A percentile compares a stretch with the other conserved stretches of the same genome.
phyloP scores from a whole-genome alignment of 2,329 filamentous ascomycete genomes.

The Phialophora expanda region DNA sequence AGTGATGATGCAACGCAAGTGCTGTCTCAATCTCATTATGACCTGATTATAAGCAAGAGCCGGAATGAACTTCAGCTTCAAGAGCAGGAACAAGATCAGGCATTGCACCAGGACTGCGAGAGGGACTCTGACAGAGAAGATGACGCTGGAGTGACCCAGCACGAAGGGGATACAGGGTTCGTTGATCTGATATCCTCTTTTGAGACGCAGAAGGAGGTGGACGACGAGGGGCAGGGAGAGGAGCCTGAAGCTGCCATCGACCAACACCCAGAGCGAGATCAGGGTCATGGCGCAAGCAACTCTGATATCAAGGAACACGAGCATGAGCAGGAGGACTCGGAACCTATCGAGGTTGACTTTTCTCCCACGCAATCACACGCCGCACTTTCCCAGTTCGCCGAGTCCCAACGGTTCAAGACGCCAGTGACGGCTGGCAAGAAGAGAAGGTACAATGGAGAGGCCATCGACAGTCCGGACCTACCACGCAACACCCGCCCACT shows the following conservation, averaged over 20 bases:
- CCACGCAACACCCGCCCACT: conserved; percentile 50
- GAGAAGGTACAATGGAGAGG: conserved; percentile 42
- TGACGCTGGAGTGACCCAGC: conserved; percentile 47
- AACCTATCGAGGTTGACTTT: conserved; percentile 25
- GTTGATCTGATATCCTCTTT: conserved; percentile 51
- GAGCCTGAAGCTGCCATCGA: background rate
- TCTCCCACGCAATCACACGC: conserved; percentile 41
- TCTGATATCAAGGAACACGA: background rate
- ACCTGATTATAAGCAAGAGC: conserved; percentile 48
- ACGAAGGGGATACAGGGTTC: conserved; percentile 52
- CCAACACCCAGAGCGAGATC: background rate
- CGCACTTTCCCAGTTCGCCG: conserved; percentile 51
- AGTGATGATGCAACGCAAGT: conserved; percentile 51
- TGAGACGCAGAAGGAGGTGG: conserved; percentile 36
- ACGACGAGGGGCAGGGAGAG: background rate
- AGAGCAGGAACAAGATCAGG: conserved; percentile 22
- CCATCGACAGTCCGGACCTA: conserved; percentile 47
- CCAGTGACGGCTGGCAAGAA: conserved; percentile 51
- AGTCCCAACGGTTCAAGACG: conserved; percentile 53
- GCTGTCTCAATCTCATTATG: conserved; percentile 53
- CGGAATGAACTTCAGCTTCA: conserved; percentile 41
- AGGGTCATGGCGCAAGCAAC: background rate
- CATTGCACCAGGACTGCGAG: background rate
- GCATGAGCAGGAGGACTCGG: conserved; percentile 18
- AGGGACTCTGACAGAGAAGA: conserved; percentile 39